Percentiles rank a stretch among this genome's conserved stretches.
These are phyloP conservation scores for Coelastrella sp. DNA, from an alignment of 139 green algal species.

Conservation along the genomic window DNA sequence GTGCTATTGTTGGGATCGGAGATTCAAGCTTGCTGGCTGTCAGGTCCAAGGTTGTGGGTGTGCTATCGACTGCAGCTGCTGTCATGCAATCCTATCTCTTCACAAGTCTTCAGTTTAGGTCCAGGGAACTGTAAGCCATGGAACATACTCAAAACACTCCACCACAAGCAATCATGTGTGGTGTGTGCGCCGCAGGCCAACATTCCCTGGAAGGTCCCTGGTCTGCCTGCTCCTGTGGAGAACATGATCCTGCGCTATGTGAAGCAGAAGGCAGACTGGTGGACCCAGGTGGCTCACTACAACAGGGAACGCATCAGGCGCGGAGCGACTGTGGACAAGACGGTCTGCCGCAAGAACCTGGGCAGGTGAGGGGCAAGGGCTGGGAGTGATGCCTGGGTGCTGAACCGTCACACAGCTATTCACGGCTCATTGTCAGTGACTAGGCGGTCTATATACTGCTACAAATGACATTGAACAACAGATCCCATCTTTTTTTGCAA, in stretches of 20 bases:
- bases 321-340: conserved; percentile 99
- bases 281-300: conserved; percentile 99
- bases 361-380: conserved; percentile 86
- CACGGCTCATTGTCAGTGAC: too few relatives aligned
- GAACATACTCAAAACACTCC: too few relatives aligned
- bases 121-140: too few relatives aligned
- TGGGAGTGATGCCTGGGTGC: conserved; percentile 43
- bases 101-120: not conserved
- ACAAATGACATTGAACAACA: too few relatives aligned
- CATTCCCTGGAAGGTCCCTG: conserved; percentile 98
- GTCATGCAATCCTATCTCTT: not conserved
- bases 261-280: conserved; percentile 99
- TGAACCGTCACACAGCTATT: too few relatives aligned
- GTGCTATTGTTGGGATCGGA: not conserved
- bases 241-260: conserved; percentile 99
- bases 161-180: not conserved
- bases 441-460: too few relatives aligned
- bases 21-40: too few relatives aligned
- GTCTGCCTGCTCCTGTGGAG: conserved; percentile 97
- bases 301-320: conserved; percentile 99
- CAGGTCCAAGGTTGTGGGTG: not conserved
- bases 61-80: not conserved
- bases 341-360: conserved; percentile 99
- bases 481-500: too few relatives aligned
- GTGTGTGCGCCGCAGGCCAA: conserved; percentile 85